These are phyloP conservation scores for Casuarina cunninghamiana DNA, from an alignment of 306 rosid species.

Conservation along the genomic window DNA sequence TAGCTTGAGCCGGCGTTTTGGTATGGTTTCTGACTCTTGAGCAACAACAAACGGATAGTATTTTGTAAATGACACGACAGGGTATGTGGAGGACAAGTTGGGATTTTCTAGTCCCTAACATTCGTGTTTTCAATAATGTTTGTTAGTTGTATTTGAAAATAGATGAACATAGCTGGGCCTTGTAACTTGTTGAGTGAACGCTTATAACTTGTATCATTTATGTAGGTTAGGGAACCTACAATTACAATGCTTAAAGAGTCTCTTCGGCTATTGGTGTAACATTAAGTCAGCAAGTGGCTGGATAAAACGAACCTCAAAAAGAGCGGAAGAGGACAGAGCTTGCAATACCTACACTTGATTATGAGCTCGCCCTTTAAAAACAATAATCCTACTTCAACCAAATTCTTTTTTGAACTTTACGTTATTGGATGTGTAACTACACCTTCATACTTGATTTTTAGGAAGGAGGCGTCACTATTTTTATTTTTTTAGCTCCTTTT, in stretches of 20 bases:
- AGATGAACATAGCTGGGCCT: too few species aligned
- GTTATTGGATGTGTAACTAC: too few species aligned
- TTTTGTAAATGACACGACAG: not conserved
- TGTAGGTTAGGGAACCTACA: not conserved
- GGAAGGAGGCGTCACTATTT: too few species aligned
- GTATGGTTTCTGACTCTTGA: too few species aligned
- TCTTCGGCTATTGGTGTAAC: slow-evolving; percentile 12
- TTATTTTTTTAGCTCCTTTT: not conserved
- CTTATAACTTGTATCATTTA: too few species aligned
- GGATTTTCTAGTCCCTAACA: not conserved
- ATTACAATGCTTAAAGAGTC: too few species aligned
- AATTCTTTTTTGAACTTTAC: too few species aligned
- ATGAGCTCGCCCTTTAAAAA: not conserved
- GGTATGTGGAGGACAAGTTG: not conserved
- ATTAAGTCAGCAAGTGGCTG: slow-evolving; percentile 28
- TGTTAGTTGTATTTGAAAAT: too few species aligned
- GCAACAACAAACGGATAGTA: too few species aligned
- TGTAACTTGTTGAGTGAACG: too few species aligned
- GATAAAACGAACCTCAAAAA: not conserved
- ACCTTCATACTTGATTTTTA: too few species aligned
- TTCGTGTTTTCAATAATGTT: not conserved
- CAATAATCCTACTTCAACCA: not conserved
- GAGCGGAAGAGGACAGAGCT: slow-evolving; percentile 1
- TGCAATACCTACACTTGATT: not conserved
- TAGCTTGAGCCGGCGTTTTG: too few species aligned